Percentiles rank a stretch among this genome's conserved stretches.
phyloP scores from a whole-genome alignment of 1,284 basidiomycete genomes.

The Meira miltonrushii region DNA sequence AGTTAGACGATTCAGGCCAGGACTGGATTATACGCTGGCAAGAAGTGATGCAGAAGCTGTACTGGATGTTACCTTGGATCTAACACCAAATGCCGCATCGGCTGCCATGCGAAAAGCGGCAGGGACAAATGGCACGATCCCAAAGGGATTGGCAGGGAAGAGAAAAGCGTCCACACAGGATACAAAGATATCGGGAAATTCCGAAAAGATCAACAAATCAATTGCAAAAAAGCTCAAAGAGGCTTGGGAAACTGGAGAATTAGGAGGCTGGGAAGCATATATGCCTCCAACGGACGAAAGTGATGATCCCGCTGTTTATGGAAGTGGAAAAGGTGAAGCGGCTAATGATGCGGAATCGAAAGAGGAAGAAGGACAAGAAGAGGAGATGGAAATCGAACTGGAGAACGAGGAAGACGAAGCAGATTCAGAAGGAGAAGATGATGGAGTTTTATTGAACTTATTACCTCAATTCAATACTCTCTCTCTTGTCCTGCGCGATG shows the following conservation, averaged over 20 bases:
- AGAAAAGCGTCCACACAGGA: conserved; percentile 23
- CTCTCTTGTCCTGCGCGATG: conserved; percentile 79
- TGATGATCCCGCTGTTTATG: conserved; percentile 81
- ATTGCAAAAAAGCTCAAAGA: conserved; percentile 45
- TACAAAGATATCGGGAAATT: background rate
- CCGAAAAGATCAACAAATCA: conserved; percentile 23
- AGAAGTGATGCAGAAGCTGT: conserved; percentile 71
- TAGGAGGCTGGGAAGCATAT: conserved; percentile 96
- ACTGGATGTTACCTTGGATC: conserved; percentile 80
- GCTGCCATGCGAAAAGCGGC: conserved; percentile 33
- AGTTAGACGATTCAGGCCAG: conserved; percentile 82
- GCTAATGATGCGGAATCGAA: background rate
- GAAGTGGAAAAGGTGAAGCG: conserved; percentile 55
- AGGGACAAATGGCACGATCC: conserved; percentile 21
- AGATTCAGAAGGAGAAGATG: conserved; percentile 59
- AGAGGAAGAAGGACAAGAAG: conserved; percentile 52
- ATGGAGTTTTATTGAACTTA: conserved; percentile 78
- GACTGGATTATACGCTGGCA: conserved; percentile 90
- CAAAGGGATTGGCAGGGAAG: conserved; percentile 50
- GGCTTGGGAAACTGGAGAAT: conserved; percentile 69
- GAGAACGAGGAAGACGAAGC: conserved; percentile 54
- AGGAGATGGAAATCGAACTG: conserved; percentile 47
- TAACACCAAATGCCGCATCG: conserved; percentile 66
- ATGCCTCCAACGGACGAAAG: conserved; percentile 84
- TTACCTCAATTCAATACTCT: conserved; percentile 87